These are phyloP conservation scores for Solanum chmielewskii DNA, from an alignment of 257 asterid genomes.

Conservation along the genomic window DNA sequence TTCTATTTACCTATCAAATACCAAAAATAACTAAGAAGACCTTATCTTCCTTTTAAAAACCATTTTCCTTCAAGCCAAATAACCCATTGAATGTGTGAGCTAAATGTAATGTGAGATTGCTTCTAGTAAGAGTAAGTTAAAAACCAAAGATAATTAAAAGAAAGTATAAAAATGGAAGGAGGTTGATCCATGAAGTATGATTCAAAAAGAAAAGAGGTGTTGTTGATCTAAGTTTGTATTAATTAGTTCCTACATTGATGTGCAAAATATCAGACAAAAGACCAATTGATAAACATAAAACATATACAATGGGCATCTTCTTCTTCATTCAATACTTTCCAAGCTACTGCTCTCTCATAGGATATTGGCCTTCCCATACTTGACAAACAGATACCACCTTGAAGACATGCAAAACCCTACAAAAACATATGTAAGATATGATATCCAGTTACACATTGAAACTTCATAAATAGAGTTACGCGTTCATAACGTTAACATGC, in stretches of 20 bases:
- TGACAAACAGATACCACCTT: constrained; percentile 37
- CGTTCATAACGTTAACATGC: neutral
- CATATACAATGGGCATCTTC: constrained; percentile 82
- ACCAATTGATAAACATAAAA: constrained; percentile 85
- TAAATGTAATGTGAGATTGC: neutral
- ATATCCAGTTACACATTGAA: neutral
- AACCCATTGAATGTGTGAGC: neutral
- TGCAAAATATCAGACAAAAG: constrained; percentile 33
- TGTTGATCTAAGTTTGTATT: neutral
- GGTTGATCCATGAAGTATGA: neutral
- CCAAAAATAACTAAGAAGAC: neutral
- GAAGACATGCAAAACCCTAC: constrained; percentile 39
- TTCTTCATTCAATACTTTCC: constrained; percentile 66
- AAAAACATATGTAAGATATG: neutral
- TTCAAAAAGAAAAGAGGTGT: neutral
- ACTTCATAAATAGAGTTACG: neutral
- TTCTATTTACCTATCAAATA: neutral
- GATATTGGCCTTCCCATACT: constrained; percentile 44
- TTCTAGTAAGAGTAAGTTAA: neutral
- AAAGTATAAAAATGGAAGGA: neutral
- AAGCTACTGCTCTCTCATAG: constrained; percentile 39
- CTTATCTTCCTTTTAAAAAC: neutral
- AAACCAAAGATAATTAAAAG: neutral
- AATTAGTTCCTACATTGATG: neutral
- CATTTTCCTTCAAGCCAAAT: neutral